phyloP scores from a whole-genome alignment of 768 basidiomycete species.

The Rubroboletus satanas region DNA sequence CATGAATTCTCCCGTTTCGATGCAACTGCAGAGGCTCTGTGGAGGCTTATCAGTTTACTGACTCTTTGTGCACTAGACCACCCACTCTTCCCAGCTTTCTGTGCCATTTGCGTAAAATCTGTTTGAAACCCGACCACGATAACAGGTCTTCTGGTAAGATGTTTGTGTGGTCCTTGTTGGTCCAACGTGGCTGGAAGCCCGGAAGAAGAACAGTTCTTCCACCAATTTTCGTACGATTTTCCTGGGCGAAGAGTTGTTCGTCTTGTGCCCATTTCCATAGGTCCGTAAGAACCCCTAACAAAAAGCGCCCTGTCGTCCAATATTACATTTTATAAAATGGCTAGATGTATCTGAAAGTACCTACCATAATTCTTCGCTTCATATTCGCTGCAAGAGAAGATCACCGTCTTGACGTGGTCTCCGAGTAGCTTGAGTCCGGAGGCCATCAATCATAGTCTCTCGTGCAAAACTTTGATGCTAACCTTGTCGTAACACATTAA shows the following conservation, averaged over 20 bases:
- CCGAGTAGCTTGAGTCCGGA: constrained; percentile 62
- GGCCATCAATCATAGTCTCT: not conserved
- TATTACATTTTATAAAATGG: not conserved
- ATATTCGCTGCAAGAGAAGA: constrained; percentile 94
- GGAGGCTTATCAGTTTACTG: not conserved
- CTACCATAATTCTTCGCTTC: constrained; percentile 93
- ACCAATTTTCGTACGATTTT: constrained; percentile 62
- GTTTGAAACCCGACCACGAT: constrained; percentile 66
- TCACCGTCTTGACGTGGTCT: constrained; percentile 75
- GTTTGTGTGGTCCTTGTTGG: constrained; percentile 38
- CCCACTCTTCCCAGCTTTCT: constrained; percentile 66
- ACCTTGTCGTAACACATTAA: constrained; percentile 83
- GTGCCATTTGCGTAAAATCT: constrained; percentile 81
- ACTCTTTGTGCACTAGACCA: not conserved
- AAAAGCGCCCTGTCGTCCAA: constrained; percentile 67
- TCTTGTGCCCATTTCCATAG: constrained; percentile 77
- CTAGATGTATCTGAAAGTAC: constrained; percentile 13
- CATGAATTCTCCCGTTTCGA: constrained; percentile 90
- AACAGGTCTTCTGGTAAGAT: constrained; percentile 52
- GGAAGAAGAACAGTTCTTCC: constrained; percentile 62
- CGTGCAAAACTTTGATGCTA: constrained; percentile 8
- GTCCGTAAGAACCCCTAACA: constrained; percentile 74
- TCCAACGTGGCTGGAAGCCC: constrained; percentile 59
- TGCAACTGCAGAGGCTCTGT: constrained; percentile 76
- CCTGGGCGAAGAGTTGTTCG: constrained; percentile 66